A percentile compares a stretch with the other conserved stretches of the same genome.
Evolutionary conservation across 2,329 filamentous ascomycete genomes (phyloP).

Genomic region (Alternaria arbusti): DNA sequence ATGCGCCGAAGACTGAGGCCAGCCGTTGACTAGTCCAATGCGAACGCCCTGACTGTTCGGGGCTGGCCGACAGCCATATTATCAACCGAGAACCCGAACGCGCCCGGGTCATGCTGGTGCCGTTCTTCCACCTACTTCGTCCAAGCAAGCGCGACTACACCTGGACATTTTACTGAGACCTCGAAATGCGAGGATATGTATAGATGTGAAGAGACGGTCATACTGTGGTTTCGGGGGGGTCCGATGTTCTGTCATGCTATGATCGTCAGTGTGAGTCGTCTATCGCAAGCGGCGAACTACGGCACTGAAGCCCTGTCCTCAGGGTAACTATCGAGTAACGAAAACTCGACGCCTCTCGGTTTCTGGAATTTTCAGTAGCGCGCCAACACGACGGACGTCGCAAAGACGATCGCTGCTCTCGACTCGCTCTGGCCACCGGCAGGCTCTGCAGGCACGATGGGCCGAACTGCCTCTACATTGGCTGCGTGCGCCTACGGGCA

Average conservation of each 20-base stretch:
- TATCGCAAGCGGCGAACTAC: slow-evolving; percentile 18
- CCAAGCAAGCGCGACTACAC: not conserved
- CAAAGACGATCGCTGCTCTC: slow-evolving; percentile 5
- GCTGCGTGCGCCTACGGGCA: slow-evolving; percentile 3
- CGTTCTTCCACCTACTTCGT: not conserved
- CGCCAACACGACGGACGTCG: slow-evolving; percentile 12
- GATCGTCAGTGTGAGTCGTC: slow-evolving; percentile 1
- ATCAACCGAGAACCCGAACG: slow-evolving; percentile 9
- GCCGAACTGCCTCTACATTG: slow-evolving; percentile 13
- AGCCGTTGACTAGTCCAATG: slow-evolving; percentile 21
- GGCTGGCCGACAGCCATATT: slow-evolving; percentile 27
- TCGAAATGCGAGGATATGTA: not conserved
- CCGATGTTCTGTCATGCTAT: not conserved
- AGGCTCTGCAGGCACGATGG: slow-evolving; percentile 9
- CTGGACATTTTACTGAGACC: not conserved
- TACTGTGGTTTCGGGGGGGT: not conserved
- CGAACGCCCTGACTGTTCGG: slow-evolving; percentile 23
- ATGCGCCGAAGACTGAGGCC: slow-evolving; percentile 17
- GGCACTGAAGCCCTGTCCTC: slow-evolving; percentile 25
- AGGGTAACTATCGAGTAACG: slow-evolving; percentile 44
- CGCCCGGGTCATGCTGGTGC: not conserved
- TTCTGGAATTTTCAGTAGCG: slow-evolving; percentile 18
- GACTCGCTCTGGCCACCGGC: slow-evolving; percentile 3
- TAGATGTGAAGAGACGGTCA: not conserved
- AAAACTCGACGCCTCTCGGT: slow-evolving; percentile 18